Percentiles rank a stretch among this genome's conserved stretches.
phyloP scores from a whole-genome alignment of 1,139 yeast species.

The Geotrichum restrictum region DNA sequence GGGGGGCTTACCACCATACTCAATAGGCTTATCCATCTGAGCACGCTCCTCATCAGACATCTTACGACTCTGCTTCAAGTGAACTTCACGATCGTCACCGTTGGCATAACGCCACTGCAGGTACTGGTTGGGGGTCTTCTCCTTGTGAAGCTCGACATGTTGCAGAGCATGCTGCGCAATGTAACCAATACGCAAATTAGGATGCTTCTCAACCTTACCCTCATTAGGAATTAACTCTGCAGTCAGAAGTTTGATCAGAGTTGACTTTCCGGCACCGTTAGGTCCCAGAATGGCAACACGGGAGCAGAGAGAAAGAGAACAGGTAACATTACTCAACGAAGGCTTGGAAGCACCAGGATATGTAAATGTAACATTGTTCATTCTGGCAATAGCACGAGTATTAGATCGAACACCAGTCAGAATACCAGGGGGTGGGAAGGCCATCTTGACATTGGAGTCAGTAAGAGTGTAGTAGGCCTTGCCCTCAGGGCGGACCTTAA shows the following conservation, averaged over 20 bases:
- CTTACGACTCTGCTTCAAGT: slow-evolving; percentile 88
- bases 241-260: slow-evolving; percentile 85
- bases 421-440: slow-evolving; percentile 98
- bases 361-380: slow-evolving; percentile 77
- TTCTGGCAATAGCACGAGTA: slow-evolving; percentile 92
- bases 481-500: slow-evolving; percentile 90
- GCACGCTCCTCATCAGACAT: slow-evolving; percentile 78
- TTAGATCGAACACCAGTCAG: slow-evolving; percentile 92
- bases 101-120: slow-evolving; percentile 97
- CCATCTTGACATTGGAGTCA: slow-evolving; percentile 91
- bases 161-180: slow-evolving; percentile 98
- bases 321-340: slow-evolving; percentile 71
- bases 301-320: slow-evolving; percentile 84
- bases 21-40: slow-evolving; percentile 73
- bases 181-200: slow-evolving; percentile 95
- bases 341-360: slow-evolving; percentile 90
- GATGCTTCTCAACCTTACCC: slow-evolving; percentile 96
- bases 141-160: slow-evolving; percentile 95
- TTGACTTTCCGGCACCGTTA: slow-evolving; percentile 98
- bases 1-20: slow-evolving; percentile 84
- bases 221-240: slow-evolving; percentile 82
- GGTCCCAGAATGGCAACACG: slow-evolving; percentile 97
- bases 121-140: slow-evolving; percentile 95
- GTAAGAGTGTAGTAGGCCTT: slow-evolving; percentile 94
- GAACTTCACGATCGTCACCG: slow-evolving; percentile 97